phyloP scores from a whole-genome alignment of 176 grass and related monocot species.

The Poa annua region DNA sequence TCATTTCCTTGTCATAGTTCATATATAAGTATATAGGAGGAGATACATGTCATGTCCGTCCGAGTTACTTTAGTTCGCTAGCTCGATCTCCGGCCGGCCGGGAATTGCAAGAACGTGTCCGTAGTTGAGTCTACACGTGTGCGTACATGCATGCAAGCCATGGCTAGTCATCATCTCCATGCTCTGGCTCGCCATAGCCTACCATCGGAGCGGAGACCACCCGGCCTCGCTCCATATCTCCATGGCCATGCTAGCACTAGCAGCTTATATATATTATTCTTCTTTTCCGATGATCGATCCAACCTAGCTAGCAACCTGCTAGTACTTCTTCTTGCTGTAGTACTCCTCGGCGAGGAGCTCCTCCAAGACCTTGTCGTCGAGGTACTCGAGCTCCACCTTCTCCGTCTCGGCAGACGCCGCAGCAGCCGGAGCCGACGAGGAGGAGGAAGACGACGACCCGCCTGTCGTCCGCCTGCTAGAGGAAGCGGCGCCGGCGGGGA shows the following conservation, averaged over 20 bases:
- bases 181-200: conserved; percentile 3
- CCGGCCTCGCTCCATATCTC: background rate
- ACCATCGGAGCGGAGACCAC: background rate
- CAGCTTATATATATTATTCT: background rate
- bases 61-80: no score
- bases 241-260: no score
- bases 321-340: conserved; percentile 35
- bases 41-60: no score
- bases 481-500: conserved; percentile 39
- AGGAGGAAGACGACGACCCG: conserved; percentile 9
- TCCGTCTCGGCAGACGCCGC: conserved; percentile 31
- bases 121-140: background rate
- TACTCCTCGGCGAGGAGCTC: conserved; percentile 54
- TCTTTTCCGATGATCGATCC: background rate
- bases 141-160: conserved; percentile 34
- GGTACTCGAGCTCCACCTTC: conserved; percentile 71
- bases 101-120: no score
- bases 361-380: conserved; percentile 69
- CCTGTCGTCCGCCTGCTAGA: no score
- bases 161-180: background rate
- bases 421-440: conserved; percentile 41
- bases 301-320: background rate
- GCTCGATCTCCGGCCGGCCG: no score
- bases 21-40: no score
- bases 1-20: no score